A percentile compares a stretch with the other conserved stretches of the same genome.
These are phyloP conservation scores for Terana coerulea DNA, from an alignment of 768 basidiomycete genomes.

Conservation along the genomic window DNA sequence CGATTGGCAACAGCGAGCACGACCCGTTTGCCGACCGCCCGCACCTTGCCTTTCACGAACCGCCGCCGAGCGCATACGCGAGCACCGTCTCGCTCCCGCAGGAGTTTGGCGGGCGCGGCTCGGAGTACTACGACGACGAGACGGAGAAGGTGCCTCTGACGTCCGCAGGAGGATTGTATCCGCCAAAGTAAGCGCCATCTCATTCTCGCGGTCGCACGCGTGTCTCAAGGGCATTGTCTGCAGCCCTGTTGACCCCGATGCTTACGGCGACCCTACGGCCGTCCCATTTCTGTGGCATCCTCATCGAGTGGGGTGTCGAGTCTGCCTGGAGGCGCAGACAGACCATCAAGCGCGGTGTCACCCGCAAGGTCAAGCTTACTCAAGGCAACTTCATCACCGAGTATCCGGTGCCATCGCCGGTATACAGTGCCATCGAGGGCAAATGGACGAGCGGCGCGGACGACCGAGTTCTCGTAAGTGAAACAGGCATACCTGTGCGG, in stretches of 20 bases:
- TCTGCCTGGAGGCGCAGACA: slow-evolving; percentile 67
- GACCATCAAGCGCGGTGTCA: slow-evolving; percentile 89
- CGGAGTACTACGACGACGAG: slow-evolving; percentile 64
- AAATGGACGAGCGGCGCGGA: slow-evolving; percentile 64
- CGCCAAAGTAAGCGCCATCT: slow-evolving; percentile 58
- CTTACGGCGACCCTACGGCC: slow-evolving; percentile 61
- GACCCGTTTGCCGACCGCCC: slow-evolving; percentile 66
- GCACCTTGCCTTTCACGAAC: slow-evolving; percentile 60
- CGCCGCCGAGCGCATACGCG: slow-evolving; percentile 50
- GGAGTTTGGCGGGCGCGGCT: slow-evolving; percentile 40
- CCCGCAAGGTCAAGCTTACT: slow-evolving; percentile 92
- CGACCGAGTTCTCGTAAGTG: slow-evolving; percentile 88
- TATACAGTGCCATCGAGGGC: slow-evolving; percentile 76
- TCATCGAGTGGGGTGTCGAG: slow-evolving; percentile 33
- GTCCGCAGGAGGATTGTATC: slow-evolving; percentile 67
- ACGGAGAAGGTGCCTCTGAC: slow-evolving; percentile 77
- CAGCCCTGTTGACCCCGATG: slow-evolving; percentile 46
- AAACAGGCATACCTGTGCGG: too few species aligned
- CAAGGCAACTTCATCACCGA: slow-evolving; percentile 92
- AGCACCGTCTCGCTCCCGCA: slow-evolving; percentile 55
- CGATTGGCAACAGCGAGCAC: slow-evolving; percentile 40
- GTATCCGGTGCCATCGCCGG: slow-evolving; percentile 82
- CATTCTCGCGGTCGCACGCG: too few species aligned
- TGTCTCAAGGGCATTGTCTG: too few species aligned
- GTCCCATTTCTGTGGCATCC: slow-evolving; percentile 41